Evolutionary conservation across 2,329 filamentous ascomycete genomes (phyloP).

Genomic region (Fusarium sp.): DNA sequence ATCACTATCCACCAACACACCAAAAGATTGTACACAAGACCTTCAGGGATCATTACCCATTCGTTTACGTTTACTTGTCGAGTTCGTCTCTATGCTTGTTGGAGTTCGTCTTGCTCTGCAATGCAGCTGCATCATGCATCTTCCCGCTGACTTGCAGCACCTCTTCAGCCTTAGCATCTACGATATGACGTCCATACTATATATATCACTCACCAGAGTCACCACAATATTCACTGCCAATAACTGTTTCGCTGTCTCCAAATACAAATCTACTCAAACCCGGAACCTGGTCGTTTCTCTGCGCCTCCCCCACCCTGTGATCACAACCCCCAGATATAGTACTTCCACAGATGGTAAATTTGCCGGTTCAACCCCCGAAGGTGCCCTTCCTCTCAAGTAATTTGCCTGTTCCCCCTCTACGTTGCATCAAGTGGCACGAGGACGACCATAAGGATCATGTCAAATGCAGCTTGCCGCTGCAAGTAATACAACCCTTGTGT

Average conservation of each 20-base stretch:
- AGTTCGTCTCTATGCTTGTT: conserved; percentile 39
- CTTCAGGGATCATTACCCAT: conserved; percentile 19
- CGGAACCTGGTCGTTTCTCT: conserved; percentile 21
- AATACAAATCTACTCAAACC: conserved; percentile 5
- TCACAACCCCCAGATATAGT: conserved; percentile 4
- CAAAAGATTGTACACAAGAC: conserved; percentile 8
- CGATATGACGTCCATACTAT: conserved; percentile 20
- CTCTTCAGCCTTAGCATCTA: conserved; percentile 45
- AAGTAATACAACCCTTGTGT: conserved; percentile 41
- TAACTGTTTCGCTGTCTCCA: no score
- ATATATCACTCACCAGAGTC: background rate
- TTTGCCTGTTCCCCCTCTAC: conserved; percentile 28
- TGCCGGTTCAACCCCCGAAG: conserved; percentile 16
- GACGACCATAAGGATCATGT: conserved; percentile 39
- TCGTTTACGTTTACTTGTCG: conserved; percentile 30
- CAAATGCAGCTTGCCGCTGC: conserved; percentile 49
- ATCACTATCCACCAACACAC: conserved; percentile 5
- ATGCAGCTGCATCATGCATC: conserved; percentile 43
- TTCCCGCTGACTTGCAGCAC: conserved; percentile 44
- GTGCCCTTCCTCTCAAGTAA: conserved; percentile 33
- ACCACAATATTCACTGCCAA: no score
- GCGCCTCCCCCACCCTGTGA: conserved; percentile 27
- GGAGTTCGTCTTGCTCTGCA: conserved; percentile 38
- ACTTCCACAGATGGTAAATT: background rate
- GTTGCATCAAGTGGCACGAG: conserved; percentile 47